phyloP scores from a whole-genome alignment of 148 eudicot genomes.

The Rheum nobile region DNA sequence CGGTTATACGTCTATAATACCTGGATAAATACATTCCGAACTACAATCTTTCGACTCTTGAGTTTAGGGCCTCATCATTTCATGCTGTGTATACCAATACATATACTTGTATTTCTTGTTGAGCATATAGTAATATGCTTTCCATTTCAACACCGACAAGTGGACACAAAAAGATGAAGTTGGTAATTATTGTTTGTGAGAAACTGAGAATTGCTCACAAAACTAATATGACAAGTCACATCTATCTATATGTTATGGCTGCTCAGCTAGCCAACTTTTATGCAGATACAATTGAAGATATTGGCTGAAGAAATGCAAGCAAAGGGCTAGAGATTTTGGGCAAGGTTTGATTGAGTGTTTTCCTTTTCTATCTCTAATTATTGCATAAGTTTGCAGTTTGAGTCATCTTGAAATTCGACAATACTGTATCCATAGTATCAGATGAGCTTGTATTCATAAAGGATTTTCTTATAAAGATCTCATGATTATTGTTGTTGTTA shows the following conservation, averaged over 20 bases:
- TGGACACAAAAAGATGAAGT: neutral
- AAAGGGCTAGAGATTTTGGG: constrained; percentile 53
- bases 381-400: neutral
- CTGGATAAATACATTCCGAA: too few species aligned
- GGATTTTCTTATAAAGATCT: neutral
- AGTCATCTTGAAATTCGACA: neutral
- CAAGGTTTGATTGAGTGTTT: constrained; percentile 30
- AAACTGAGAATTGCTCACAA: neutral
- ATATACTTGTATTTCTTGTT: neutral
- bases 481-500: neutral
- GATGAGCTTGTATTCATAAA: neutral
- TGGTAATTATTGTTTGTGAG: neutral
- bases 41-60: too few species aligned
- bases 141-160: neutral
- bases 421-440: neutral
- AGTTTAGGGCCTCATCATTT: too few species aligned
- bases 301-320: constrained; percentile 80
- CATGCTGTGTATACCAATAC: too few species aligned
- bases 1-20: too few species aligned
- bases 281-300: constrained; percentile 56
- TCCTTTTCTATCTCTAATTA: neutral
- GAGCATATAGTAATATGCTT: neutral
- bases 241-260: neutral
- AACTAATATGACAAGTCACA: neutral
- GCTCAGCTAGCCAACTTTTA: neutral